These are phyloP conservation scores for Diaporthe eres DNA, from an alignment of 2,329 filamentous ascomycete species.

Conservation along the genomic window DNA sequence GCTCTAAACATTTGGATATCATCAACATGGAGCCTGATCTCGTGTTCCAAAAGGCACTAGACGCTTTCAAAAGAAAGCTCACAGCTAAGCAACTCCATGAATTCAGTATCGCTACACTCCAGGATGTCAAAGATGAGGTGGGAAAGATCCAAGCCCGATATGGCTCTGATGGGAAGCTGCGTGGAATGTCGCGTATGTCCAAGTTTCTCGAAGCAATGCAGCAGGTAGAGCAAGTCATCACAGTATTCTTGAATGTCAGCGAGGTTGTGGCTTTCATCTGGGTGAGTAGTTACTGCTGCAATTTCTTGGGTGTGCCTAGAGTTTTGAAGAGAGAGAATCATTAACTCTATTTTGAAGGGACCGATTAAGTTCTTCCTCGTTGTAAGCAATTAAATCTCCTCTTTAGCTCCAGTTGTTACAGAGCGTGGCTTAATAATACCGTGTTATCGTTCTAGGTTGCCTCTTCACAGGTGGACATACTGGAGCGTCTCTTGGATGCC, in stretches of 20 bases:
- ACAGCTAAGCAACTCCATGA: background rate
- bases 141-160: background rate
- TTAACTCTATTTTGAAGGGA: too few species aligned
- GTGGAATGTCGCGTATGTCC: background rate
- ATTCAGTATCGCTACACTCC: background rate
- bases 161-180: background rate
- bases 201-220: background rate
- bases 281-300: background rate
- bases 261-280: background rate
- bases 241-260: background rate
- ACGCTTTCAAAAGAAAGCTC: background rate
- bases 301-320: too few species aligned
- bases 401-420: too few species aligned
- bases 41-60: background rate
- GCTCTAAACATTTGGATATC: background rate
- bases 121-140: background rate
- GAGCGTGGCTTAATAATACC: too few species aligned
- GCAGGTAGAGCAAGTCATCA: background rate
- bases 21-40: background rate
- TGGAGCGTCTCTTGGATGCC: too few species aligned
- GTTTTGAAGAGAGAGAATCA: too few species aligned
- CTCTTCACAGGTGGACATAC: too few species aligned
- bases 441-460: too few species aligned
- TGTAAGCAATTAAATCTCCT: too few species aligned
- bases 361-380: too few species aligned